These are phyloP conservation scores for Ogataea haglerorum DNA, from an alignment of 805 yeast genomes.

Conservation along the genomic window DNA sequence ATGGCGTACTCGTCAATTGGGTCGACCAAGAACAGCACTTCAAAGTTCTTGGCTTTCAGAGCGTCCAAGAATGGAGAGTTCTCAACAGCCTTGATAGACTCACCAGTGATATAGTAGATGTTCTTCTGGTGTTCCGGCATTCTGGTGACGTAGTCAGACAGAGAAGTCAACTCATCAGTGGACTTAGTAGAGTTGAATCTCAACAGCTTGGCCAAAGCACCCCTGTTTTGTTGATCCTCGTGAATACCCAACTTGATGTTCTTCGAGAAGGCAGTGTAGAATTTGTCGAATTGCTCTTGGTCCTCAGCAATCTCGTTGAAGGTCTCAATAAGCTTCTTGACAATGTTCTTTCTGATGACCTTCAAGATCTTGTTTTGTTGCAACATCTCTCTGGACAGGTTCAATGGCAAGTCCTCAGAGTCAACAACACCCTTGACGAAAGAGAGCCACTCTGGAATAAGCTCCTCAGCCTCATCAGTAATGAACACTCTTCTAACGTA, in stretches of 20 bases:
- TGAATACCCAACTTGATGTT: slow-evolving; percentile 98
- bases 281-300: slow-evolving; percentile 95
- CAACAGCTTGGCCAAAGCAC: slow-evolving; percentile 89
- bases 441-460: slow-evolving; percentile 97
- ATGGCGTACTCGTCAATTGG: slow-evolving; percentile 99
- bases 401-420: slow-evolving; percentile 98
- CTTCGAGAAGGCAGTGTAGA: slow-evolving; percentile 97
- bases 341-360: slow-evolving; percentile 98
- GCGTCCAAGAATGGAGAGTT: slow-evolving; percentile 99
- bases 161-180: slow-evolving; percentile 87
- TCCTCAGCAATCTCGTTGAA: slow-evolving; percentile 99
- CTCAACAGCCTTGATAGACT: slow-evolving; percentile 94
- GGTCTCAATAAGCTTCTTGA: slow-evolving; percentile 96
- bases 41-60: slow-evolving; percentile 96
- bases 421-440: slow-evolving; percentile 99
- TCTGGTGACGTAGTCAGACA: slow-evolving; percentile 96
- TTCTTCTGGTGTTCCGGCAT: slow-evolving; percentile 99
- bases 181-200: slow-evolving; percentile 98
- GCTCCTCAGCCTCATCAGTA: slow-evolving; percentile 99
- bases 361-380: slow-evolving; percentile 99
- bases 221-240: slow-evolving; percentile 98
- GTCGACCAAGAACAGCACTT: slow-evolving; percentile 95
- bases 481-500: slow-evolving; percentile 99
- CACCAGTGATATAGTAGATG: slow-evolving; percentile 99
- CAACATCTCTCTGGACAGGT: slow-evolving; percentile 99